These are phyloP conservation scores for Botrytis tulipae DNA, from an alignment of 2,329 filamentous ascomycete genomes.

Conservation along the genomic window DNA sequence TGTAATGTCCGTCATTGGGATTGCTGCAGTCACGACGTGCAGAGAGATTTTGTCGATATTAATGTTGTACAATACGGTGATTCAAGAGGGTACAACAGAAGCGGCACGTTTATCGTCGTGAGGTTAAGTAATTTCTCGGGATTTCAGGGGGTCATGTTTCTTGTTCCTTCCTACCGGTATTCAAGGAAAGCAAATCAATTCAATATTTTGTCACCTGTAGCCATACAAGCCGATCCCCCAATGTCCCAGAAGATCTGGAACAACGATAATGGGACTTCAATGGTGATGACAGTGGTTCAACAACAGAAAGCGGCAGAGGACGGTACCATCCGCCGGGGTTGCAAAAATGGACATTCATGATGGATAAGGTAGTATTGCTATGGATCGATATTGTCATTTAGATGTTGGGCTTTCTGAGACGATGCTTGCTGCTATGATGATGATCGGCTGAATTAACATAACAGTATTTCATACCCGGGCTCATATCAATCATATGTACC, in stretches of 20 bases:
- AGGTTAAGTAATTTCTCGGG: constrained; percentile 13
- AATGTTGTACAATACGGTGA: background rate
- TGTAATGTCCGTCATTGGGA: background rate
- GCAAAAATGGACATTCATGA: background rate
- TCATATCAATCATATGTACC: background rate
- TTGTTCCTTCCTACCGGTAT: constrained; percentile 14
- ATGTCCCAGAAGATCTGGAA: constrained; percentile 6
- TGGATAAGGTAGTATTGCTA: background rate
- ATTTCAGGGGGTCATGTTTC: constrained; percentile 10
- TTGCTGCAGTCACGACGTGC: constrained; percentile 5
- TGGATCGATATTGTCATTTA: constrained; percentile 1
- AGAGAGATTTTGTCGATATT: background rate
- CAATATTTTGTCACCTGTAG: background rate
- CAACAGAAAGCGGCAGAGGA: constrained; percentile 9
- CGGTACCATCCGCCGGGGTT: constrained; percentile 3
- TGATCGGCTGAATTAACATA: background rate
- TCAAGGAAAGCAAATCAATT: constrained; percentile 15
- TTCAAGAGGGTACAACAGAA: constrained; percentile 6
- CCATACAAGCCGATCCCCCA: constrained; percentile 4
- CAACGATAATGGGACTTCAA: constrained; percentile 2
- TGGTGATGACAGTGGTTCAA: background rate
- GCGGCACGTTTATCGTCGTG: constrained; percentile 16
- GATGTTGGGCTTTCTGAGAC: background rate
- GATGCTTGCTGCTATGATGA: background rate
- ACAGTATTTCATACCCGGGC: background rate